phyloP scores from a whole-genome alignment of 1,139 yeast species.

The Torulaspora pretoriensis region DNA sequence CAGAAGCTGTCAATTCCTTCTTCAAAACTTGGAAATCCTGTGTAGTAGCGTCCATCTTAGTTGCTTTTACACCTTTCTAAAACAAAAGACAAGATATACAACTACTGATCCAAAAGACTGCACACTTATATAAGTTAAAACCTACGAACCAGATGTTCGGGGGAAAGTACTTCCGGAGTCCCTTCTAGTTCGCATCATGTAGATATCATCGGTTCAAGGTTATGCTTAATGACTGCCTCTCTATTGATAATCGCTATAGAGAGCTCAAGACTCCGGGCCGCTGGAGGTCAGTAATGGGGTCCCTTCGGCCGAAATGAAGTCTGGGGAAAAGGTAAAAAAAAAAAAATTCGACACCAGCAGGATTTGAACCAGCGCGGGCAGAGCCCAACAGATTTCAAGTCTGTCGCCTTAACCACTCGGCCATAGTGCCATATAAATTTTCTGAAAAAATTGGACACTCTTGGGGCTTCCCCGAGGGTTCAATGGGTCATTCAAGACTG shows the following conservation, averaged over 20 bases:
- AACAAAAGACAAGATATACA: neutral
- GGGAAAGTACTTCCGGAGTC: slow-evolving; percentile 1
- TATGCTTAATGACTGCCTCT: neutral
- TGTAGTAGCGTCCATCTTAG: slow-evolving; percentile 3
- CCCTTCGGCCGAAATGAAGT: slow-evolving; percentile 9
- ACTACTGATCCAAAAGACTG: neutral
- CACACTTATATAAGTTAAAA: neutral
- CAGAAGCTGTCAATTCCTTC: slow-evolving; percentile 35
- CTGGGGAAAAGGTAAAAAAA: neutral
- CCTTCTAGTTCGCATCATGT: slow-evolving; percentile 2
- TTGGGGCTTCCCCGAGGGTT: too few species aligned
- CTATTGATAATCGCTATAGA: neutral
- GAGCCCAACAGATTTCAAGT: slow-evolving; percentile 37
- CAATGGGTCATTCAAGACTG: too few species aligned
- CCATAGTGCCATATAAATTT: slow-evolving; percentile 28
- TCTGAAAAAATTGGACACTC: too few species aligned
- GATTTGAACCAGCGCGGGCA: slow-evolving; percentile 38
- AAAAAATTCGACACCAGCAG: slow-evolving; percentile 33
- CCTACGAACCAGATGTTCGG: neutral
- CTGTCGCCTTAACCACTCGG: slow-evolving; percentile 38
- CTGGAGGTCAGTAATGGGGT: neutral
- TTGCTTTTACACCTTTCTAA: neutral
- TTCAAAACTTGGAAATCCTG: slow-evolving; percentile 11
- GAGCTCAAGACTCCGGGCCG: slow-evolving; percentile 2
- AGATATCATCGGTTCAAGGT: neutral